Evolutionary conservation across 257 asterid species (phyloP).

Genomic region (Datura wrightii): DNA sequence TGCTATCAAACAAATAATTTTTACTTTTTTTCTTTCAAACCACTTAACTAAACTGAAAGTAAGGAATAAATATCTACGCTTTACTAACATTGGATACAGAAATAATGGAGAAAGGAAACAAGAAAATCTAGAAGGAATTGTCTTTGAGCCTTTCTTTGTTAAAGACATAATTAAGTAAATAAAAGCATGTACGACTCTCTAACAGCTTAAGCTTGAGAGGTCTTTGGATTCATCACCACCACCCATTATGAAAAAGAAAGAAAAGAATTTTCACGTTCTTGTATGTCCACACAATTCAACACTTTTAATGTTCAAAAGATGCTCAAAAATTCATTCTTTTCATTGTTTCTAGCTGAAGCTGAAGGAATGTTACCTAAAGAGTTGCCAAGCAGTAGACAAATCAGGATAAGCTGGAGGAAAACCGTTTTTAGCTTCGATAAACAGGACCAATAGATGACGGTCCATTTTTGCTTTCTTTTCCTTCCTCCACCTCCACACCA

Average conservation of each 20-base stretch:
- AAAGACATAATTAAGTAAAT: neutral
- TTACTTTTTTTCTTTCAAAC: neutral
- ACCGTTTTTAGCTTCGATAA: slow-evolving; percentile 67
- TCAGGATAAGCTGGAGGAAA: slow-evolving; percentile 65
- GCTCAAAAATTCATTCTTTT: neutral
- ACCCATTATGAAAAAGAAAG: neutral
- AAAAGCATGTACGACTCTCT: neutral
- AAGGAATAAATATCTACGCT: neutral
- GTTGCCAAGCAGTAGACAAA: slow-evolving; percentile 65
- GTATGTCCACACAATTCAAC: neutral
- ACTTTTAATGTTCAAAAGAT: neutral
- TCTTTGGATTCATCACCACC: neutral
- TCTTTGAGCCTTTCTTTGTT: neutral
- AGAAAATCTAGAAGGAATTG: neutral
- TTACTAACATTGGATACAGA: neutral
- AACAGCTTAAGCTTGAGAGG: neutral
- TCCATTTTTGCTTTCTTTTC: slow-evolving; percentile 68
- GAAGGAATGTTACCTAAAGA: slow-evolving; percentile 60
- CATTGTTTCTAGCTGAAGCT: neutral
- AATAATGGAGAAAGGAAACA: slow-evolving; percentile 8
- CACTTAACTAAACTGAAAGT: neutral
- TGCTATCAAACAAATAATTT: slow-evolving; percentile 35
- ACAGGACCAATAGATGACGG: slow-evolving; percentile 75
- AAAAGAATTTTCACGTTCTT: neutral
- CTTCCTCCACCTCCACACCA: slow-evolving; percentile 69